A percentile compares a stretch with the other conserved stretches of the same genome.
Evolutionary conservation across 179 eudicot genomes (phyloP).

Genomic region (Drosera spatulata): DNA sequence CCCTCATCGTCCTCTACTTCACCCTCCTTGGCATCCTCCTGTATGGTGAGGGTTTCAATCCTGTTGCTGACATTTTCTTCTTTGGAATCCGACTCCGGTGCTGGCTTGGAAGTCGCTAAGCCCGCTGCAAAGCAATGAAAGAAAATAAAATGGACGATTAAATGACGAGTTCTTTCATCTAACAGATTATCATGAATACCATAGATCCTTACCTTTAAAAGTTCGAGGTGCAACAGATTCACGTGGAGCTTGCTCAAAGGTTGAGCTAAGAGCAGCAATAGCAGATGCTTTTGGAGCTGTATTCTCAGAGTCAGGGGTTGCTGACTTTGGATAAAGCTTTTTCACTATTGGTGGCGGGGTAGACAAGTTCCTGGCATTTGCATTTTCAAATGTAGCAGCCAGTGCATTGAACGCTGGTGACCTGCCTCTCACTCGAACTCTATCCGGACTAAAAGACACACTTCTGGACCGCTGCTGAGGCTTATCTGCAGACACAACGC

Average conservation of each 20-base stretch:
- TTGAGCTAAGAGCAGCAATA: conserved; percentile 58
- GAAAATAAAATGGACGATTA: conserved; percentile 2
- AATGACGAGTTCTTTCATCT: too few species aligned
- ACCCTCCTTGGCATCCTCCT: conserved; percentile 73
- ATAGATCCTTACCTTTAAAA: conserved; percentile 43
- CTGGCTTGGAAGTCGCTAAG: conserved; percentile 39
- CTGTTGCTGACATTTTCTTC: conserved; percentile 47
- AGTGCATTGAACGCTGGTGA: conserved; percentile 97
- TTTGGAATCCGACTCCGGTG: conserved; percentile 30
- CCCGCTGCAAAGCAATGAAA: conserved; percentile 21
- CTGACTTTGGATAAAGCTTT: conserved; percentile 78
- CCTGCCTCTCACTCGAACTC: conserved; percentile 64
- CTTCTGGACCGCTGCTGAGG: conserved; percentile 83
- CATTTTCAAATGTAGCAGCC: conserved; percentile 80
- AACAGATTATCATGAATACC: too few species aligned
- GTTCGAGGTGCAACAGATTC: conserved; percentile 60
- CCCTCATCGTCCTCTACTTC: conserved; percentile 90
- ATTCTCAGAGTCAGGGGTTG: conserved; percentile 45
- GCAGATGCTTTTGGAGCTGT: conserved; percentile 62
- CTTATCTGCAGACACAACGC: conserved; percentile 60
- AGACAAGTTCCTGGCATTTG: conserved; percentile 77
- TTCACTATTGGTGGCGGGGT: conserved; percentile 85
- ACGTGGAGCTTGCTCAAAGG: conserved; percentile 57
- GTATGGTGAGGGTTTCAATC: conserved; percentile 34
- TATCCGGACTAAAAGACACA: conserved; percentile 35